These are phyloP conservation scores for Fabrea salina DNA, from an alignment of 169 alveolate species.

Conservation along the genomic window DNA sequence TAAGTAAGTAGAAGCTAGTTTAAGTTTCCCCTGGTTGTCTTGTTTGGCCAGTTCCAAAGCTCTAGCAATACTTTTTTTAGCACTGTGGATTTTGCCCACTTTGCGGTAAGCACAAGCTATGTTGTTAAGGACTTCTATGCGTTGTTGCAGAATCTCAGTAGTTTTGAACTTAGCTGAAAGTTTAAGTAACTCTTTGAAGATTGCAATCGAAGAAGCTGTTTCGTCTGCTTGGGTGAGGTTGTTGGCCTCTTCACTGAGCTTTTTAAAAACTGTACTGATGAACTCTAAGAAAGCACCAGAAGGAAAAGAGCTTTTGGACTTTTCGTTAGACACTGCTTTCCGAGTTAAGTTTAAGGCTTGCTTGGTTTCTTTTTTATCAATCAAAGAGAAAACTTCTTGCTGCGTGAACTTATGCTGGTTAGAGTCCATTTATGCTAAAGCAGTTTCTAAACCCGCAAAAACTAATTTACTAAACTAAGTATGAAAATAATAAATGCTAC, in stretches of 20 bases:
- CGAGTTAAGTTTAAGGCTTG: background rate
- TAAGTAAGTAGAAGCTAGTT: background rate
- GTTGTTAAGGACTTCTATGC: background rate
- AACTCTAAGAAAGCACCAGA: too few relatives aligned
- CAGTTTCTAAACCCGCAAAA: too few relatives aligned
- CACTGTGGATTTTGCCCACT: background rate
- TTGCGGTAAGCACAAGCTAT: constrained; percentile 9
- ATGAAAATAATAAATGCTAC: too few relatives aligned
- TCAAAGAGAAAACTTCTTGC: background rate
- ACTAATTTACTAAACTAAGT: too few relatives aligned
- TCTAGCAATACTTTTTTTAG: background rate
- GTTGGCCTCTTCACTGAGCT: background rate
- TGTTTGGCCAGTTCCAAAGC: background rate
- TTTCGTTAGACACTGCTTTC: background rate
- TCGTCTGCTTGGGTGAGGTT: background rate
- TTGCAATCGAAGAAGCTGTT: background rate
- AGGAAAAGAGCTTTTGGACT: background rate
- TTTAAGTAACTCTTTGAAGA: background rate
- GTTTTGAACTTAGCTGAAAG: background rate
- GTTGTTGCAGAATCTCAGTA: background rate
- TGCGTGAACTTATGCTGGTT: too few relatives aligned
- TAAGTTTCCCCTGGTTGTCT: background rate
- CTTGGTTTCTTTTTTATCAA: background rate
- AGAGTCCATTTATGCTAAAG: too few relatives aligned
- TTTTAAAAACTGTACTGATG: background rate